phyloP scores from a whole-genome alignment of 2,329 filamentous ascomycete species.

The Penicillium vulpinum region DNA sequence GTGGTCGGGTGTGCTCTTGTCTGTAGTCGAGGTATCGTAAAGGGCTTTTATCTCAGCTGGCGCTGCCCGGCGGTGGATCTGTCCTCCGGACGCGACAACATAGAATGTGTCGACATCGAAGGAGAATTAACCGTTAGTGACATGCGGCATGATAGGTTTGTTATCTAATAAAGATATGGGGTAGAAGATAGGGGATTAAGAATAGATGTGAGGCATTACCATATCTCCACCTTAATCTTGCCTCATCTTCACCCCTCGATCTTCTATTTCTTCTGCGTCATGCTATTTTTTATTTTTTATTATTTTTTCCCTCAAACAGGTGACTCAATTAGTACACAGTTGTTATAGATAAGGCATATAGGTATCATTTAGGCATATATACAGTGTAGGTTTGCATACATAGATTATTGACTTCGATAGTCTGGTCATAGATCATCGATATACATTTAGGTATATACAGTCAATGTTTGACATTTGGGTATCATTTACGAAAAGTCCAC shows the following conservation, averaged over 20 bases:
- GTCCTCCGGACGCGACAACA: constrained; percentile 43
- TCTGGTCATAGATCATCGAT: no score
- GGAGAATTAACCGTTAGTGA: constrained; percentile 43
- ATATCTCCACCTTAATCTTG: neutral
- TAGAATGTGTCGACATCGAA: constrained; percentile 50
- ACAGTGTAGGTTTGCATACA: no score
- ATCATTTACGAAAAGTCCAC: constrained; percentile 42
- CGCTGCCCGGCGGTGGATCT: constrained; percentile 51
- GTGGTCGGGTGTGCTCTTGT: constrained; percentile 44
- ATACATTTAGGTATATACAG: neutral
- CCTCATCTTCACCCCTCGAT: neutral
- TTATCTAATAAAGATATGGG: neutral
- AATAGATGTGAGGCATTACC: neutral
- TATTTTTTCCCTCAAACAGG: no score
- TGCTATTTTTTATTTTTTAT: neutral
- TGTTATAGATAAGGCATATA: no score
- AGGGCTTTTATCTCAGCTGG: constrained; percentile 49
- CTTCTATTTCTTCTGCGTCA: neutral
- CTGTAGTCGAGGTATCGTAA: constrained; percentile 32
- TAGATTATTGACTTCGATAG: neutral
- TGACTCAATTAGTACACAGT: no score
- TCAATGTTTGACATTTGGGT: neutral
- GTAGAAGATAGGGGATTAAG: neutral
- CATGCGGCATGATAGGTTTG: constrained; percentile 21
- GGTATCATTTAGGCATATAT: no score